Evolutionary conservation across 345 rosid species (phyloP), one percentile per base, ranked within the genome.

Genomic region (Excoecaria agallocha): DNA sequence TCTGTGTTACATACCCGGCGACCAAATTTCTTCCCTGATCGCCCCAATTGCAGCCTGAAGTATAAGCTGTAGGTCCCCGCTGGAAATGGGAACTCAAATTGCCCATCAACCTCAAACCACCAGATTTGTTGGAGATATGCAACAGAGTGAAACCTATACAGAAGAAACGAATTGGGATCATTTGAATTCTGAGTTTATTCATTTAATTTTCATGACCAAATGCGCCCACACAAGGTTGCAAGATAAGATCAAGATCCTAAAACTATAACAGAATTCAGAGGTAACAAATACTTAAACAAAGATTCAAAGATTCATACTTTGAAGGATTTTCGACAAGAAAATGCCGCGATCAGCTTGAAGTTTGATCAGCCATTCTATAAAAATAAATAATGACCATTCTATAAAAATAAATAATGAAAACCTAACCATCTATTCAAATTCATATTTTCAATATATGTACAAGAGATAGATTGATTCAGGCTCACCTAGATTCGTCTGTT

Each of bases 51-150:
- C 50, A 94, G 80, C 66, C 97, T 85, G 86, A 94, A 94, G 87
- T 81, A 94, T 52, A 94, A 75, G 78, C 94, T 86, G 46, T 94
- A 92, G 8, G 85, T 89, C 55, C 97, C 97, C 1, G 69, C 54
- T 4, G 97, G 95, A 72, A 92, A 89, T 46, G 89, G 91, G 71
- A 94, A 90, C 78, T 89, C 90, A n/a, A 92, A 62, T 74, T 89
- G 88, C 41, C 98, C 98, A 56, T 85, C 92, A 51, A 89, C 95
- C 78, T 94, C 97, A 45, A 92, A 89, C 98, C 98, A 92, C 98
- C 98, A 94, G 48, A 88, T 87, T 80, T 94, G 98, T 79, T 90
- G 98, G 35, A 94, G 93, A 83, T 92, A 94, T 11, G 98, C 94
- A 49, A 89, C 89, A 25, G 88, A 80, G 1, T 81, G 81, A 73